Base-by-base conservation (phyloP, 208 protist genomes). In the Leptomonas pyrrhocoris region DNA sequence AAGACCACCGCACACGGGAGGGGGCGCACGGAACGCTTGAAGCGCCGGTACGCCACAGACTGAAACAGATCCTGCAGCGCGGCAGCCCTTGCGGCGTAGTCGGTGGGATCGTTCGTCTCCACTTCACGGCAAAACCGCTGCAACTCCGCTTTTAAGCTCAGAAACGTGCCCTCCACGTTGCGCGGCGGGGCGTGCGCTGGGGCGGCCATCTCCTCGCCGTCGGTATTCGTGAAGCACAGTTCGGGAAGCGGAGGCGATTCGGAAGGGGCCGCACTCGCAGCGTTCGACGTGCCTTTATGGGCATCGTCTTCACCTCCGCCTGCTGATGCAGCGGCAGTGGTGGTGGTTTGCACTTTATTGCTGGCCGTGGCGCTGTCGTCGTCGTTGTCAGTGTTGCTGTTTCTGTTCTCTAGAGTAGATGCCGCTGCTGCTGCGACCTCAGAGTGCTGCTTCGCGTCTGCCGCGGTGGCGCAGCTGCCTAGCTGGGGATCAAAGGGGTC, bases 1-100 rank as follows among this genome's bases (percentile, higher is more conserved):
- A 93, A 93, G 28, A 83, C 75, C 18, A 90, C 78, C 9, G 82
- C 87, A 49, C 83, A 89, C 9, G 87, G 81, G 3, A 93, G 68
- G 16, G 84, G 83, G 5, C 84, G 79, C 16, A 89, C 51, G 31
- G 83, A 71, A 43, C 77, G 76, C 77, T 86, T 86, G 53, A 82
- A 80, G 50, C 66, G 68, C 9, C 48, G 53, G 27, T 74, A 67
- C 28, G 25, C 4, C 9, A 59, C 59, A 0, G 57, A 43, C 38
- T 74, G 46, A 40, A 74, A 40, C 12, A 42, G 7, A 40, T 45
- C 58, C 0, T 15, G 28, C n/a, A 74, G 2, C 45, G 45, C 23
- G 21, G 40, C 36, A 7, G 46, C 16, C 19, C 34, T 25, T 19
- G 56, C 57, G 31, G 31, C 23, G 30, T 34, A 55, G 34, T 43